Conservation (phyloP, 2,329 filamentous ascomycete genomes). For the Neofusicoccum laricinum region DNA sequence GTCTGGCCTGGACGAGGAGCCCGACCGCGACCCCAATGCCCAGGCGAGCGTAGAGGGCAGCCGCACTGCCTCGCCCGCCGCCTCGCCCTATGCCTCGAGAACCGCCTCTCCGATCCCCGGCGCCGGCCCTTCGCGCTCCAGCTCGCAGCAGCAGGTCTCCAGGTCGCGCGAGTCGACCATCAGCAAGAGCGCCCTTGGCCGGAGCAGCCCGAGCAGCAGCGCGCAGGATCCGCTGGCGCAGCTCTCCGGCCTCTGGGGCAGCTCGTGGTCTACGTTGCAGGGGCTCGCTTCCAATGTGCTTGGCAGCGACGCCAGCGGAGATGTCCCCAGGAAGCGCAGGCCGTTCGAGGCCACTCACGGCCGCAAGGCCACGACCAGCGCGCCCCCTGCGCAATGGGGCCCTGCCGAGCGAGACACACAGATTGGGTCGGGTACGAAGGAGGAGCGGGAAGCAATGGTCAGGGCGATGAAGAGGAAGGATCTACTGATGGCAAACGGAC, state of each 20-base stretch:
- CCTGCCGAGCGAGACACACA: conserved; percentile 36
- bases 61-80: conserved; percentile 31
- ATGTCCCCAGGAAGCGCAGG: conserved; percentile 30
- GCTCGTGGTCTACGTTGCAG: conserved; percentile 49
- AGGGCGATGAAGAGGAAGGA: conserved; percentile 50
- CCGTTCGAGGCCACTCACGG: conserved; percentile 26
- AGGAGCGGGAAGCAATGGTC: conserved; percentile 46
- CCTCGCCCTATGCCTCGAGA: conserved; percentile 39
- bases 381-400: conserved; percentile 48
- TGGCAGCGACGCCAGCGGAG: conserved; percentile 26
- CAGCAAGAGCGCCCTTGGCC: neutral
- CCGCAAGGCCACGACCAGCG: conserved; percentile 34
- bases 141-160: conserved; percentile 22
- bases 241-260: conserved; percentile 47
- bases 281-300: conserved; percentile 49
- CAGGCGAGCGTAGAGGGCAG: neutral
- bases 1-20: conserved; percentile 45
- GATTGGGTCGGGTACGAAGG: conserved; percentile 45
- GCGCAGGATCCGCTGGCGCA: conserved; percentile 28
- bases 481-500: conserved; percentile 42
- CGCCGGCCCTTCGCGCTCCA: conserved; percentile 33
- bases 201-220: conserved; percentile 18
- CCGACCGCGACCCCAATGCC: neutral
- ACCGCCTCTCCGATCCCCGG: conserved; percentile 42
- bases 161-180: neutral